phyloP scores from a whole-genome alignment of 2,329 filamentous ascomycete species.

The Trichoderma endophyticum region DNA sequence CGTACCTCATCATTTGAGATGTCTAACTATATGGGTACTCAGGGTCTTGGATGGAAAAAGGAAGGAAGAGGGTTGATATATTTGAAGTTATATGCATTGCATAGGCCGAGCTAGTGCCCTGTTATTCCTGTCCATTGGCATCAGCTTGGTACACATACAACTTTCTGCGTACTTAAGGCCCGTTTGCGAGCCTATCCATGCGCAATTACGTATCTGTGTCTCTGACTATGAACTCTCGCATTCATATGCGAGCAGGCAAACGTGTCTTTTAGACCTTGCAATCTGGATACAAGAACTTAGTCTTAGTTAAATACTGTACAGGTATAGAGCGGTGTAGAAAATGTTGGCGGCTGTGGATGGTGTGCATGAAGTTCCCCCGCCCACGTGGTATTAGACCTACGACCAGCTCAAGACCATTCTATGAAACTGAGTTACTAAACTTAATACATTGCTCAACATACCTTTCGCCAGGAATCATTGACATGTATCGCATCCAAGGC shows the following conservation, averaged over 20 bases:
- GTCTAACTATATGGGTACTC: not conserved
- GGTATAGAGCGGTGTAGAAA: not conserved
- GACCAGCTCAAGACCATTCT: not conserved
- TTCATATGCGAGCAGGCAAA: not conserved
- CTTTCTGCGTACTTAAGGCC: not conserved
- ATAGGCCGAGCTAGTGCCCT: not conserved
- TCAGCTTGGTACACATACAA: not conserved
- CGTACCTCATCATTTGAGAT: not conserved
- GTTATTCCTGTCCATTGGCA: not conserved
- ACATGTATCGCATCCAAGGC: not conserved
- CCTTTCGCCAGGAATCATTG: not conserved
- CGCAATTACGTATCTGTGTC: not conserved
- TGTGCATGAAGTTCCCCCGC: not conserved
- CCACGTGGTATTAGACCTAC: not conserved
- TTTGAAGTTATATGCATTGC: not conserved
- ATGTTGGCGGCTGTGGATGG: not conserved
- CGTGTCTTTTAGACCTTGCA: not conserved
- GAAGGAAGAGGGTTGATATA: not conserved
- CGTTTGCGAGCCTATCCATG: not conserved
- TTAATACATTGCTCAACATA: not conserved
- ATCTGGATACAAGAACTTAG: not conserved
- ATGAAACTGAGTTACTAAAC: not conserved
- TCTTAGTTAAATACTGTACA: not conserved
- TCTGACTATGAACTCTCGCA: not conserved
- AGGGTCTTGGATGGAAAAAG: not conserved